These are phyloP conservation scores for Trifolium fragiferum DNA, from an alignment of 306 rosid species.

Conservation along the genomic window DNA sequence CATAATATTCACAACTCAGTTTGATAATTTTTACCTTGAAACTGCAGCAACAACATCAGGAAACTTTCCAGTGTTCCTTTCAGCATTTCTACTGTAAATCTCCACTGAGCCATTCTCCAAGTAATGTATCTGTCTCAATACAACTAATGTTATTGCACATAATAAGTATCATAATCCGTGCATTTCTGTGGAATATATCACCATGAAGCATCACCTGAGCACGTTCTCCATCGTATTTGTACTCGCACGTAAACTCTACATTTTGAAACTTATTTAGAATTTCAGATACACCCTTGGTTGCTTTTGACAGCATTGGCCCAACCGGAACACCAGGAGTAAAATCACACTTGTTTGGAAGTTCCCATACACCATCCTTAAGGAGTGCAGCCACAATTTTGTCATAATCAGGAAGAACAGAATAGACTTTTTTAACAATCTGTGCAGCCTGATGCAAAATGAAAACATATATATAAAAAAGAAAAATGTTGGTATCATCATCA, in stretches of 20 bases:
- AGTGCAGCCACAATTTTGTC: conserved; percentile 79
- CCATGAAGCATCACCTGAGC: conserved; percentile 75
- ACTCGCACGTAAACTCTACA: conserved; percentile 88
- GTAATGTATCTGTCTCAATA: conserved; percentile 74
- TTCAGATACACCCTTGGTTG: conserved; percentile 84
- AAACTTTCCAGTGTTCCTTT: conserved; percentile 85
- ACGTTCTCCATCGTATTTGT: conserved; percentile 96
- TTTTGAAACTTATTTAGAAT: conserved; percentile 78
- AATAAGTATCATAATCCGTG: conserved; percentile 22
- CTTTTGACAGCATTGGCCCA: conserved; percentile 94
- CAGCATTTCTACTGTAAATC: conserved; percentile 94
- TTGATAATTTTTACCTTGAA: conserved; percentile 61
- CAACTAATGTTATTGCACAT: conserved; percentile 39
- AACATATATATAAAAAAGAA: background rate
- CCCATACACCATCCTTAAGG: conserved; percentile 78
- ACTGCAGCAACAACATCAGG: conserved; percentile 83
- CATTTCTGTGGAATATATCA: conserved; percentile 26
- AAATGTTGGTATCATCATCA: conserved; percentile 23
- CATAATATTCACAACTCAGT: background rate
- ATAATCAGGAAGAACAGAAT: conserved; percentile 84
- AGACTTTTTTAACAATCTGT: conserved; percentile 80
- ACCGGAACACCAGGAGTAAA: conserved; percentile 89
- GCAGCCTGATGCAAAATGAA: conserved; percentile 70
- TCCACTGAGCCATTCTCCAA: conserved; percentile 87
- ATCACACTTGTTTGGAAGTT: conserved; percentile 68